Evolutionary conservation across 2,329 filamentous ascomycete species (phyloP).

Genomic region (Ophiostoma sp.): DNA sequence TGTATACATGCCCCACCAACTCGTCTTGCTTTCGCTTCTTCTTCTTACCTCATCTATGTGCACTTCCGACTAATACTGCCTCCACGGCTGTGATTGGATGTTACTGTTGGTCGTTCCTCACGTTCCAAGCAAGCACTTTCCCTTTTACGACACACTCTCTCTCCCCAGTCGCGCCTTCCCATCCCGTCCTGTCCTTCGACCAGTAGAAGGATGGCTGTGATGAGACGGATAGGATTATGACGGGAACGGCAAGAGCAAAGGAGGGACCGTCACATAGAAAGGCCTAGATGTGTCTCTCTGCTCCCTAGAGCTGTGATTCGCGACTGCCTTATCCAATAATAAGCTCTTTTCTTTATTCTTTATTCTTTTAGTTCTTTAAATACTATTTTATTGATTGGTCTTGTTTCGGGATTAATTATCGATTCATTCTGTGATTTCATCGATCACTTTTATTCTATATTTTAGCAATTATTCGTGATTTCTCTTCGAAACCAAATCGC

Average conservation of each 20-base stretch:
- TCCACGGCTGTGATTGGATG: neutral
- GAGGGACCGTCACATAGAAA: neutral
- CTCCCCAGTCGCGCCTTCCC: neutral
- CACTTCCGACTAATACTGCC: neutral
- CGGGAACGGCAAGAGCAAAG: neutral
- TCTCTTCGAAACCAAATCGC: neutral
- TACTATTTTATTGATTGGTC: neutral
- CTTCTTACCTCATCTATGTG: neutral
- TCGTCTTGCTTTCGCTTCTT: neutral
- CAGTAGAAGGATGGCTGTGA: neutral
- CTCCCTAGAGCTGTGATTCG: neutral
- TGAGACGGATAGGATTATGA: neutral
- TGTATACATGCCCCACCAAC: neutral
- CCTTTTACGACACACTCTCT: neutral
- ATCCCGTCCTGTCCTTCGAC: neutral
- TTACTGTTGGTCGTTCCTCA: neutral
- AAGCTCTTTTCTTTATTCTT: neutral
- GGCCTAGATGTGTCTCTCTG: constrained; percentile 1
- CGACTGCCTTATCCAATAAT: neutral
- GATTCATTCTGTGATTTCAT: neutral
- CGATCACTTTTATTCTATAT: neutral
- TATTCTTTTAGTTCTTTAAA: neutral
- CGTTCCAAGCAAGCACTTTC: neutral
- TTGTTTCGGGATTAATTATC: neutral
- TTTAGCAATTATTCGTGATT: neutral